Base-by-base conservation (phyloP, 2,329 filamentous ascomycete species). In the Diplodia intermedia region DNA sequence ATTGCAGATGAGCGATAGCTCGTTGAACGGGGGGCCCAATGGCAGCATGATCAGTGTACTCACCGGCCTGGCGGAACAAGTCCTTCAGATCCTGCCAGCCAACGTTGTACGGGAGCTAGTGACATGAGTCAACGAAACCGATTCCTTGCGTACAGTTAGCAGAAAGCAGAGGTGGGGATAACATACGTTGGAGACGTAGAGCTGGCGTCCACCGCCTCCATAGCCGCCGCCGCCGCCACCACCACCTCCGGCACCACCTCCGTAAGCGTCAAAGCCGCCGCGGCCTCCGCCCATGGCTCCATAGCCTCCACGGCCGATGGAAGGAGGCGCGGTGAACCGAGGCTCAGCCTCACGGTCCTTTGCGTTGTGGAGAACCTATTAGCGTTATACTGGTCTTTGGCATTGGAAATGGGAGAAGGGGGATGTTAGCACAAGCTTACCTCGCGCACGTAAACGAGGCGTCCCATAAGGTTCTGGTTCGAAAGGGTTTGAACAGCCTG, bases 1-100 rank as follows among this genome's bases (percentile, higher is more conserved):
- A 23, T n/a, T 65, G 14, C 2, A 11, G 23, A 62, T 62, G 23
- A 68, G 65, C 33, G 53, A 26, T n/a, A 49, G 63, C 33, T 40
- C 31, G 14, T 29, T 20, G n/a, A 38, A n/a, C 43, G 18, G 9
- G 9, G 36, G 49, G 31, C 20, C 23, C 52, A 33, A 50, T 31
- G 18, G 33, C 11, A 60, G 40, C 20, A 56, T 38, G 23, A 11
- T 14, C 68, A 69, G 71, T 31, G 40, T 72, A 69, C 93, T 86
- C 86, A 97, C 94, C 92, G 83, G 95, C 94, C 87, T 97, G 94
- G 77, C 95, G 92, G 86, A 99, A 99, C 73, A 99, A 86, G 81
- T 99, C 95, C 84, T 99, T 99, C 74, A 99, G 84, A 81, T 99
- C 95, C 83, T 99, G 95, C 95, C 95, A 99, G 79, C 95, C 95